Percentiles rank a stretch among this genome's conserved stretches.
Evolutionary conservation across 2,329 filamentous ascomycete genomes (phyloP).

Genomic region (Colletotrichum cereale): DNA sequence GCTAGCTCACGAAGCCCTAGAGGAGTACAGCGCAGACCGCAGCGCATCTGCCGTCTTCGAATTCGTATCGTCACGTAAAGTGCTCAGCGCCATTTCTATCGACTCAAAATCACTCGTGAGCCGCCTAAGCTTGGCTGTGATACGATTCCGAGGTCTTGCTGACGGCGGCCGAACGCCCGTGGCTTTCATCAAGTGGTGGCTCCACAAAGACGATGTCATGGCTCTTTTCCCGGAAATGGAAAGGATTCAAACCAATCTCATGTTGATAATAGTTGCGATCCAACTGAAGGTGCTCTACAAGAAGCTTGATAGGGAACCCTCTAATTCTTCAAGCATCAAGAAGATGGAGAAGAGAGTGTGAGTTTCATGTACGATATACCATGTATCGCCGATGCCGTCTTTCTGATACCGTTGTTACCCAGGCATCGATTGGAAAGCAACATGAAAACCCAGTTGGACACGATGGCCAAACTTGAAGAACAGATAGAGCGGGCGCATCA

Average conservation of each 20-base stretch:
- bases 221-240: slow-evolving; percentile 6
- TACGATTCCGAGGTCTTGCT: too few relatives aligned
- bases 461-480: neutral
- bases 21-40: neutral
- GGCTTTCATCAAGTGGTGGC: slow-evolving; percentile 1
- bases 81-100: neutral
- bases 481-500: neutral
- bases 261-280: neutral
- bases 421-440: neutral
- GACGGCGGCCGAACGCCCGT: too few relatives aligned
- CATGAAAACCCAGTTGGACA: neutral
- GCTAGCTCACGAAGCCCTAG: neutral
- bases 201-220: neutral
- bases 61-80: neutral
- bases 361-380: neutral
- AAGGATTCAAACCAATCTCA: neutral
- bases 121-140: neutral
- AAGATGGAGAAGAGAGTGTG: neutral
- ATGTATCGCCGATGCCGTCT: too few relatives aligned
- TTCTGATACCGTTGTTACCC: too few relatives aligned
- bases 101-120: neutral
- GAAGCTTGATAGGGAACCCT: too few relatives aligned
- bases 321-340: neutral
- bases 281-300: neutral
- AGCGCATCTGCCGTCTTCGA: neutral